These are phyloP conservation scores for Rhynchospora tenuis DNA, from an alignment of 176 grass and related monocot species.

Conservation along the genomic window DNA sequence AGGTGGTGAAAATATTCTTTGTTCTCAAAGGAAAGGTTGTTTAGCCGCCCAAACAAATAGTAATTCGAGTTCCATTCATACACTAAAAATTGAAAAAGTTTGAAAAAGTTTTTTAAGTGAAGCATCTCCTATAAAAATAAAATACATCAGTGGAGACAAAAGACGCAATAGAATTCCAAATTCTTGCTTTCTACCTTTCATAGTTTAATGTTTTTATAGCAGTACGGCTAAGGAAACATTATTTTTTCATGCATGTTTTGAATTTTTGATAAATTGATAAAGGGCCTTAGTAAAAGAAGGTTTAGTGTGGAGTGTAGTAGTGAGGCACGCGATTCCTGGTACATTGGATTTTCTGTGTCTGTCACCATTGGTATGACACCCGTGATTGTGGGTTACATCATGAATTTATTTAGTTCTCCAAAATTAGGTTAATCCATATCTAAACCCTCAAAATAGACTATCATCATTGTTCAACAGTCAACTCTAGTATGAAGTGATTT, in stretches of 20 bases:
- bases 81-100: not conserved
- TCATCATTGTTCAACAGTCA: too few species aligned
- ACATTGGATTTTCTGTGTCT: not conserved
- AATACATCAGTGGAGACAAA: not conserved
- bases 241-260: not conserved
- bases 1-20: not conserved
- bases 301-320: slow-evolving; percentile 8
- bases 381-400: not conserved
- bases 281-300: not conserved
- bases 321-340: slow-evolving; percentile 16
- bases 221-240: not conserved
- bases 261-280: not conserved
- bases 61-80: not conserved
- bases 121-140: not conserved
- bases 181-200: not conserved
- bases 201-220: not conserved
- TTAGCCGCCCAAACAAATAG: not conserved
- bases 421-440: not conserved
- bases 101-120: not conserved
- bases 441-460: not conserved
- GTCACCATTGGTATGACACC: not conserved
- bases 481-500: too few species aligned
- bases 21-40: not conserved
- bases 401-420: not conserved
- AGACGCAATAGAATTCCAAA: not conserved